Percentiles rank a stretch among this genome's conserved stretches.
Evolutionary conservation across 2,329 filamentous ascomycete genomes (phyloP).

Genomic region (Pyricularia sp.): DNA sequence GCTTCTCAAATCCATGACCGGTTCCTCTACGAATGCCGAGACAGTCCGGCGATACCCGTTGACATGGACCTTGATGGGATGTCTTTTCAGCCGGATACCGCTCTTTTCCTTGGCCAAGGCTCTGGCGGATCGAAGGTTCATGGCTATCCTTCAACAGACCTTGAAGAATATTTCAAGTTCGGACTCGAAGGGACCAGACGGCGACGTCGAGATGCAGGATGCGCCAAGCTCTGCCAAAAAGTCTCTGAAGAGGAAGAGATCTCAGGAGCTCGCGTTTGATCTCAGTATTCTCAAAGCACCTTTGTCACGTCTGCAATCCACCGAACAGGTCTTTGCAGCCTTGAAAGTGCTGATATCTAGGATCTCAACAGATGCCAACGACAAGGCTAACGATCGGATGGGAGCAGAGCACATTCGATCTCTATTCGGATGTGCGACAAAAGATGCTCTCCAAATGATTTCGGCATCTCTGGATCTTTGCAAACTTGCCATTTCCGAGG

Average conservation of each 20-base stretch:
- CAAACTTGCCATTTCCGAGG: slow-evolving; percentile 23
- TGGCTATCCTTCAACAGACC: slow-evolving; percentile 55
- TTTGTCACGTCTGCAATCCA: slow-evolving; percentile 33
- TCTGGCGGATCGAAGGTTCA: slow-evolving; percentile 60
- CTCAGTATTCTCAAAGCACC: slow-evolving; percentile 28
- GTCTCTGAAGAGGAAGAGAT: background rate
- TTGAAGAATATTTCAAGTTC: slow-evolving; percentile 45
- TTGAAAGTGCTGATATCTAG: slow-evolving; percentile 36
- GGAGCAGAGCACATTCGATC: slow-evolving; percentile 50
- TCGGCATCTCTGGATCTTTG: slow-evolving; percentile 37
- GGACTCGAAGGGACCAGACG: slow-evolving; percentile 17
- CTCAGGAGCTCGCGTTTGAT: slow-evolving; percentile 25
- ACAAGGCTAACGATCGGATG: slow-evolving; percentile 34
- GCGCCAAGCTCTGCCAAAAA: slow-evolving; percentile 7
- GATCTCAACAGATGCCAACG: slow-evolving; percentile 23
- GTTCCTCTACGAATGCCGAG: slow-evolving; percentile 34
- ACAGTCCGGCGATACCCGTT: slow-evolving; percentile 44
- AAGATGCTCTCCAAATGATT: slow-evolving; percentile 35
- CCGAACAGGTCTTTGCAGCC: slow-evolving; percentile 37
- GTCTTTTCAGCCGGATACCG: slow-evolving; percentile 56
- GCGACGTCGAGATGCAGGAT: background rate
- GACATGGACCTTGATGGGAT: slow-evolving; percentile 52
- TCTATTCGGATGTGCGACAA: slow-evolving; percentile 39
- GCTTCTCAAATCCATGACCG: slow-evolving; percentile 53
- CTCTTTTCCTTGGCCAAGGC: slow-evolving; percentile 61